Base-by-base conservation (phyloP, 495 filamentous ascomycete genomes). In the Lichina pygmaea region DNA sequence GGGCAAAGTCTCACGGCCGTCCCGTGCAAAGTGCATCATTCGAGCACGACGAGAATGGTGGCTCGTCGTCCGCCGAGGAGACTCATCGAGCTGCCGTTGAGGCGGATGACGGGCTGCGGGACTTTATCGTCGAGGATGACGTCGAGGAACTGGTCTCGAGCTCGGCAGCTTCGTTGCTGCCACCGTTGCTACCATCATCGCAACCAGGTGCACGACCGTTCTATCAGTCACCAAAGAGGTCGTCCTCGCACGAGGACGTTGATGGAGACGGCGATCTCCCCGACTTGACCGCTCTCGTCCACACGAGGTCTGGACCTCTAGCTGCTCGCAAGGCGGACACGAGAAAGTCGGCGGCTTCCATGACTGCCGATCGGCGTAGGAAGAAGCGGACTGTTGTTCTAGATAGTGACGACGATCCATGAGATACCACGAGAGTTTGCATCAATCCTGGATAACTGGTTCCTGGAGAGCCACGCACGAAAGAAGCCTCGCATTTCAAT, bases 211-310 rank as follows among this genome's bases (percentile, higher is more conserved):
- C n/a, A 13, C 37, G 40, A 43, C 38, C 45, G 9, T 47, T 47
- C 38, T 47, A 47, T 17, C 7, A 24, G 17, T 30, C 45, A 41
- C 45, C 16, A 4, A 32, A 43, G 24, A 47, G 12, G 12, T 31
- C 13, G 7, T 32, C 46, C 44, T 12, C 34, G 8, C 33, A 24
- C 24, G 24, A 8, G 9, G 44, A 37, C 17, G 44, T 42, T 7
- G 52, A 48, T n/a, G 54, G 50, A 12, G 53, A 53, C 9, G 55
- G 53, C 15, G 56, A 55, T 12, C 48, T 58, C 32, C 56, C 56
- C 33, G 56, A 57, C 15, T 44, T 57, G 30, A 43, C 43, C 32
- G 47, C 49, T 8, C 33, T 58, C 16, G 53, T 58, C 33, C 33
- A 38, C 32, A 33, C 33, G 32, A 32, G 9, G 38, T 6, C 33